phyloP scores from a whole-genome alignment of 306 rosid species.

The Rosa persica region DNA sequence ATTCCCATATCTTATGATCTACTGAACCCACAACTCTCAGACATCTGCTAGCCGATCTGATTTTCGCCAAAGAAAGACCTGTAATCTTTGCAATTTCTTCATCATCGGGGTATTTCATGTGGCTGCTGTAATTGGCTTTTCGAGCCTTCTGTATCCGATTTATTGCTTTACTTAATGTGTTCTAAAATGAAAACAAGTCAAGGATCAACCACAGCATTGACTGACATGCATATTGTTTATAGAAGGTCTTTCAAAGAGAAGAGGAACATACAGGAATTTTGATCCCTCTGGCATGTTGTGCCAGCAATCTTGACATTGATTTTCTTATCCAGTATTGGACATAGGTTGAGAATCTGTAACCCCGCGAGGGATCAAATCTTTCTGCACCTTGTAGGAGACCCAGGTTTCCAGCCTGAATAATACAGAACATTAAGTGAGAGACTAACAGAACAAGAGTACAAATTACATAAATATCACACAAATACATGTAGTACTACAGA shows the following conservation, averaged over 20 bases:
- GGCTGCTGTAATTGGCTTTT: slow-evolving; percentile 43
- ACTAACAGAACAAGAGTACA: neutral
- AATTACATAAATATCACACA: neutral
- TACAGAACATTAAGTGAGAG: slow-evolving; percentile 9
- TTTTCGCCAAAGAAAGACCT: slow-evolving; percentile 78
- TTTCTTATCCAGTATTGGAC: slow-evolving; percentile 90
- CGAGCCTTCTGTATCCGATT: slow-evolving; percentile 74
- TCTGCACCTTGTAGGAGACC: slow-evolving; percentile 93
- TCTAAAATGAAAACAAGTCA: slow-evolving; percentile 48
- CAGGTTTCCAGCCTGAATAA: slow-evolving; percentile 66
- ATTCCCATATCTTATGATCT: slow-evolving; percentile 65
- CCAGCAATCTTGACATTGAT: slow-evolving; percentile 73
- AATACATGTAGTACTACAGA: neutral
- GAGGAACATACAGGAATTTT: slow-evolving; percentile 66
- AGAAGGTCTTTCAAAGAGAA: slow-evolving; percentile 26
- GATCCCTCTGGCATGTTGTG: slow-evolving; percentile 64
- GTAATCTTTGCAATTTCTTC: slow-evolving; percentile 69
- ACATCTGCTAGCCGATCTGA: slow-evolving; percentile 74
- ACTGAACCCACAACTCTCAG: slow-evolving; percentile 72
- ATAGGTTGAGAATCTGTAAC: slow-evolving; percentile 87
- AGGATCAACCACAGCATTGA: slow-evolving; percentile 34
- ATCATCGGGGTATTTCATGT: slow-evolving; percentile 53
- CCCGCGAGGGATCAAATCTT: slow-evolving; percentile 76
- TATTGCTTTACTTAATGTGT: slow-evolving; percentile 63
- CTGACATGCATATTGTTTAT: slow-evolving; percentile 19